Evolutionary conservation across 2,329 filamentous ascomycete species (phyloP), one percentile per base, ranked within the genome.

Genomic region (Pochonia chlamydosporia): DNA sequence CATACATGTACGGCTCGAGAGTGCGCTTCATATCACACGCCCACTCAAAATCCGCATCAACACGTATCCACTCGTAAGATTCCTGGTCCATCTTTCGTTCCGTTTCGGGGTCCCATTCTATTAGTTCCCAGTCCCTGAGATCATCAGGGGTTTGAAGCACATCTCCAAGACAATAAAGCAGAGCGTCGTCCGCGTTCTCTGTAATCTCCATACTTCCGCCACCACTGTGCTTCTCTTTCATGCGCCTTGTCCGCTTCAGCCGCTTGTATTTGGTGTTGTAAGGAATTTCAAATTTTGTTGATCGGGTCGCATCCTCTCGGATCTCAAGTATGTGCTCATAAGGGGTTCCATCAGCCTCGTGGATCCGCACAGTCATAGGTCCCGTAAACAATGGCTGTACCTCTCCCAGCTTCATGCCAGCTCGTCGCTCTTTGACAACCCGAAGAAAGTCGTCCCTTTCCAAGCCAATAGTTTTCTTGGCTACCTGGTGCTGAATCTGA

Each of bases 241-340:
- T 82, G 26, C 87, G 76, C 39, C 86, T 81, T 49, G 87, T 96
- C 40, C 91, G 78, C 72, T 99, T 99, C 3, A 99, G 76, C 8
- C 95, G 84, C 71, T 97, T 99, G 71, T 99, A 99, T 64, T 99
- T 99, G 0, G 93, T 99, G 59, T 97, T 97, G 69, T 99, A 99
- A 1, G 92, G 91, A 51, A 99, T 96, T 52, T 96, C 91, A 50
- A 97, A 87, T 62, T 87, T 93, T 21, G 75, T 76, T 1, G 71
- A 72, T 56, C 86, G 89, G 3, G 87, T 88, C 13, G 82, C 79
- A 24, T 85, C 84, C 56, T 96, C 90, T 50, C 90, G 90, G 62
- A 99, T 95, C 59, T 96, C 89, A 26, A 97, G 85, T 52, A 96
- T 96, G 62, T 99, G 93, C 63, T 99, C 93, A 61, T 99, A 99